Evolutionary conservation across 2,329 filamentous ascomycete species (phyloP).

Genomic region (Aspergillus persii): DNA sequence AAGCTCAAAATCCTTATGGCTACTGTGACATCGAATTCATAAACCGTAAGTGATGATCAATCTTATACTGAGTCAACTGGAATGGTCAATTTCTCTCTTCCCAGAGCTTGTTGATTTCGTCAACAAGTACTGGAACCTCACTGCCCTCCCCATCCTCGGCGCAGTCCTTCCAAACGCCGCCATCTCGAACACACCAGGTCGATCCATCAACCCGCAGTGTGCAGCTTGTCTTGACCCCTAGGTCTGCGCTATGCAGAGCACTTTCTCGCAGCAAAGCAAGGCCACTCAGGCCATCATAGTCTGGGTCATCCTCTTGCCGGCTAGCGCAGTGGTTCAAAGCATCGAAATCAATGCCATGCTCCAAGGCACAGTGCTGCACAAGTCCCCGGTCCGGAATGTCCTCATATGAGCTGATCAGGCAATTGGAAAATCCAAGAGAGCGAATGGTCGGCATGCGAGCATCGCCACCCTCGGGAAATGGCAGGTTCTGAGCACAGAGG

Average conservation of each 20-base stretch:
- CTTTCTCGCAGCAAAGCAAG: conserved; percentile 45
- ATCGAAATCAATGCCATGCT: conserved; percentile 83
- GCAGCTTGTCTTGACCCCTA: conserved; percentile 69
- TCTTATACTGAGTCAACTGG: background rate
- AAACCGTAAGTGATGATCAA: background rate
- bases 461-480: conserved; percentile 34
- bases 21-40: background rate
- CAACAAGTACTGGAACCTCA: conserved; percentile 62
- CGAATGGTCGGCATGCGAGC: conserved; percentile 67
- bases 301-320: conserved; percentile 69
- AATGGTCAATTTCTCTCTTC: conserved; percentile 28
- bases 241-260: conserved; percentile 54
- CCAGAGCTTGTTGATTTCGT: conserved; percentile 72
- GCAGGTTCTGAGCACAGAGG: conserved; percentile 77
- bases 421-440: conserved; percentile 91
- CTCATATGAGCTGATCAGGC: conserved; percentile 71
- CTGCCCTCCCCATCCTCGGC: conserved; percentile 58
- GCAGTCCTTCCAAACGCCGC: conserved; percentile 76
- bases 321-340: conserved; percentile 79
- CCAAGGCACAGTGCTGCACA: conserved; percentile 81
- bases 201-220: conserved; percentile 76
- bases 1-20: background rate
- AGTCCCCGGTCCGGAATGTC: conserved; percentile 76
- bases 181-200: conserved; percentile 80
- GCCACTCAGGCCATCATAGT: conserved; percentile 41